Percentiles rank a stretch among this genome's conserved stretches.
Evolutionary conservation across 108 stramenopile species (phyloP).

Genomic region (Stephanodiscus minutulus): DNA sequence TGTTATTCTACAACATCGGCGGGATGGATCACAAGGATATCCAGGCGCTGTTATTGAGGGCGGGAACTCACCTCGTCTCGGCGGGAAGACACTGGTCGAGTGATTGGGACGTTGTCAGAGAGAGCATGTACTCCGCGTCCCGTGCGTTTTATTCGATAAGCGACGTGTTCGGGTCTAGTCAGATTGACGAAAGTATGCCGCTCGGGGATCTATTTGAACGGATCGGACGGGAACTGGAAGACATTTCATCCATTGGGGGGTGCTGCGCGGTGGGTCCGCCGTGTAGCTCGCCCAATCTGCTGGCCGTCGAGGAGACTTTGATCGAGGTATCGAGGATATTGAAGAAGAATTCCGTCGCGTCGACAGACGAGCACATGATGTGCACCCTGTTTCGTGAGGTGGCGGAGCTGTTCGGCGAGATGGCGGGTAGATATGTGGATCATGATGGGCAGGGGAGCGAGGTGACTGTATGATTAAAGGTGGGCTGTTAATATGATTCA

Average conservation of each 20-base stretch:
- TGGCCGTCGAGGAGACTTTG: slow-evolving; percentile 46
- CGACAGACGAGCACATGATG: slow-evolving; percentile 59
- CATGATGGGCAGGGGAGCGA: slow-evolving; percentile 39
- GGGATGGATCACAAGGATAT: slow-evolving; percentile 55
- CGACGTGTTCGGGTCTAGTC: slow-evolving; percentile 48
- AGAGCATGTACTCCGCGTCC: slow-evolving; percentile 26
- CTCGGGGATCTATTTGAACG: slow-evolving; percentile 43
- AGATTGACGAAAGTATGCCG: slow-evolving; percentile 45
- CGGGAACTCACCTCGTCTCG: slow-evolving; percentile 31
- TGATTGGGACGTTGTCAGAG: slow-evolving; percentile 37
- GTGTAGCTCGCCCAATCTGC: slow-evolving; percentile 36
- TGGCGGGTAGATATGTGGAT: slow-evolving; percentile 46
- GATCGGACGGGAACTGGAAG: slow-evolving; percentile 42
- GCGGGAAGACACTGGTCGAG: slow-evolving; percentile 34
- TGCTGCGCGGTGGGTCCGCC: slow-evolving; percentile 51
- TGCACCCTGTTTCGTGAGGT: slow-evolving; percentile 51
- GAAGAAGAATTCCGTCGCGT: slow-evolving; percentile 53
- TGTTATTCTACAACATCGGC: slow-evolving; percentile 57
- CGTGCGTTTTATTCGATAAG: slow-evolving; percentile 39
- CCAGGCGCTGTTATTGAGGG: slow-evolving; percentile 35
- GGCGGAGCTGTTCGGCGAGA: slow-evolving; percentile 51
- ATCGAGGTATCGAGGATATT: slow-evolving; percentile 40
- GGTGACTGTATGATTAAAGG: slow-evolving; percentile 28
- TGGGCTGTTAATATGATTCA: neutral
- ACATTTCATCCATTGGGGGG: slow-evolving; percentile 46